Percentiles rank a stretch among this genome's conserved stretches.
Evolutionary conservation across 169 alveolate species (phyloP).

Genomic region (Plasmodium knowlesi): DNA sequence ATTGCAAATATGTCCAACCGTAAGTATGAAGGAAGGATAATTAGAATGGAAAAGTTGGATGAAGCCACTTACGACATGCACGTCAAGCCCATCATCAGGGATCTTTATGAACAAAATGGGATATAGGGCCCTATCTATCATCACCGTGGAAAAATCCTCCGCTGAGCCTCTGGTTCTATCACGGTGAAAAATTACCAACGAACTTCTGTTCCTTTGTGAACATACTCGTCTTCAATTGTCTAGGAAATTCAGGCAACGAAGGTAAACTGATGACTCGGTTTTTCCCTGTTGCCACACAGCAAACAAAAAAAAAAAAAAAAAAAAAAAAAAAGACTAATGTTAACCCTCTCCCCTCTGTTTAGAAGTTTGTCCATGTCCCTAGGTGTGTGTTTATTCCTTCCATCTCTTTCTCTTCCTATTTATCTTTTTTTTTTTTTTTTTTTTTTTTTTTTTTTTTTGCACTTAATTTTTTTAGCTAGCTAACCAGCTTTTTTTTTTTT

Average conservation of each 20-base stretch:
- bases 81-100: constrained; percentile 28
- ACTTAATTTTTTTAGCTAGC: background rate
- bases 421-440: background rate
- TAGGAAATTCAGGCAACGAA: background rate
- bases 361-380: background rate
- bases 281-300: background rate
- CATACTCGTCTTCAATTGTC: background rate
- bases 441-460: background rate
- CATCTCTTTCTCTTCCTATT: background rate
- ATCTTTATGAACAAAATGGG: constrained; percentile 16
- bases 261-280: background rate
- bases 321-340: too few relatives aligned
- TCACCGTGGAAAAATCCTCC: background rate
- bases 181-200: background rate
- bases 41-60: constrained; percentile 66
- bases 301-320: too few relatives aligned
- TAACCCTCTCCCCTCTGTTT: background rate
- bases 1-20: constrained; percentile 82
- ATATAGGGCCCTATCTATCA: background rate
- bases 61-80: constrained; percentile 12
- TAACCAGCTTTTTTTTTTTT: background rate
- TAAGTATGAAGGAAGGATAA: constrained; percentile 81
- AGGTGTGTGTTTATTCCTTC: background rate
- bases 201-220: background rate
- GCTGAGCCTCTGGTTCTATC: background rate